Conservation (phyloP, 2,329 filamentous ascomycete genomes). For the Epichloe baconii region DNA sequence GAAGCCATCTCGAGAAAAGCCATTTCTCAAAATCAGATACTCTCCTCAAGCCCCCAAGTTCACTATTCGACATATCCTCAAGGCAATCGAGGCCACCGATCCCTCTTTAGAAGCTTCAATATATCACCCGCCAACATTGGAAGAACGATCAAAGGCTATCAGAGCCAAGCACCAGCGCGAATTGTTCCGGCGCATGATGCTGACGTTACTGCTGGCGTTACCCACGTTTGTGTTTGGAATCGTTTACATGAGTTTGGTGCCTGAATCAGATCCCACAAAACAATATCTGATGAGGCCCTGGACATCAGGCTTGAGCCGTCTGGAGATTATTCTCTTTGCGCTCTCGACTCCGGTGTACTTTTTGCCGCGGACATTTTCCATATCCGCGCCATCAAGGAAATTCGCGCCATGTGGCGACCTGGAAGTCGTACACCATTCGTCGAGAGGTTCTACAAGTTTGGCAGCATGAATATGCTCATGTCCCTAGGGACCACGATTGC, state of each 20-base stretch:
- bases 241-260: slow-evolving; percentile 76
- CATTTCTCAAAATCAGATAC: slow-evolving; percentile 61
- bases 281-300: slow-evolving; percentile 58
- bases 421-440: slow-evolving; percentile 60
- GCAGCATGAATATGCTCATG: slow-evolving; percentile 93
- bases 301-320: slow-evolving; percentile 58
- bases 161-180: slow-evolving; percentile 55
- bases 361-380: slow-evolving; percentile 82
- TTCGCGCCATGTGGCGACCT: slow-evolving; percentile 63
- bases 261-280: slow-evolving; percentile 40
- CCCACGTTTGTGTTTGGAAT: slow-evolving; percentile 82
- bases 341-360: slow-evolving; percentile 81
- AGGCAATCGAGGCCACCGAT: slow-evolving; percentile 53
- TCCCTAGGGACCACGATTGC: slow-evolving; percentile 79
- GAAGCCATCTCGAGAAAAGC: slow-evolving; percentile 43
- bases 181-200: slow-evolving; percentile 55
- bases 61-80: slow-evolving; percentile 63
- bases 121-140: slow-evolving; percentile 69
- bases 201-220: slow-evolving; percentile 58
- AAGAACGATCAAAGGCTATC: slow-evolving; percentile 66
- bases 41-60: slow-evolving; percentile 52
- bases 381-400: slow-evolving; percentile 61
- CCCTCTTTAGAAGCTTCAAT: slow-evolving; percentile 53
- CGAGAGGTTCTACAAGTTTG: slow-evolving; percentile 77
- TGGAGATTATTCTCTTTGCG: slow-evolving; percentile 69